These are phyloP conservation scores for Backusella tuberculispora DNA, from an alignment of 192 early-diverging fungal species.

Conservation along the genomic window DNA sequence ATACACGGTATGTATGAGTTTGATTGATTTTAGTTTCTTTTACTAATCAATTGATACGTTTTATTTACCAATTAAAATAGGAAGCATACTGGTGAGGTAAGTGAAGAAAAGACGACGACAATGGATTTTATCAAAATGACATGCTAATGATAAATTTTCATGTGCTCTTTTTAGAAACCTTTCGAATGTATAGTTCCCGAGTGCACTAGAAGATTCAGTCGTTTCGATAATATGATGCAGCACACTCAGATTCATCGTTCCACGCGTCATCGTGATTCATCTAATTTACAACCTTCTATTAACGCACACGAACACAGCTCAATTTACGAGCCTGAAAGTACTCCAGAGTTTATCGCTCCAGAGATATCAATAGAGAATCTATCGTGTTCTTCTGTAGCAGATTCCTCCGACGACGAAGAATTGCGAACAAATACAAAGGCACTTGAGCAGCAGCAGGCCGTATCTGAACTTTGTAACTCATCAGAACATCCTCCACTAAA, in stretches of 20 bases:
- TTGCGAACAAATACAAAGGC: not conserved
- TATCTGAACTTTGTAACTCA: not conserved
- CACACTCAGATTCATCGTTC: slow-evolving; percentile 69
- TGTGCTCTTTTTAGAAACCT: slow-evolving; percentile 56
- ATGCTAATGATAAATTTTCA: not conserved
- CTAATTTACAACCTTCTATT: slow-evolving; percentile 8
- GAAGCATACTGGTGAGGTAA: slow-evolving; percentile 42
- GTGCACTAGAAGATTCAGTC: slow-evolving; percentile 70
- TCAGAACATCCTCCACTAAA: not conserved
- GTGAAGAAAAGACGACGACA: not conserved
- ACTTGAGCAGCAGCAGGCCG: not conserved
- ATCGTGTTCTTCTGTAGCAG: not conserved
- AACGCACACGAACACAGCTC: not conserved
- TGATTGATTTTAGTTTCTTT: not conserved
- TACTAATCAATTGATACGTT: not conserved
- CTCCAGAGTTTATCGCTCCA: not conserved
- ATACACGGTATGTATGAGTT: slow-evolving; percentile 39
- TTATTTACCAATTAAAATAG: not conserved
- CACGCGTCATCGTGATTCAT: slow-evolving; percentile 29
- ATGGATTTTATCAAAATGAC: not conserved
- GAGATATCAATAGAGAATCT: slow-evolving; percentile 1
- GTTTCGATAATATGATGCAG: slow-evolving; percentile 83
- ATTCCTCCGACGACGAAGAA: slow-evolving; percentile 18
- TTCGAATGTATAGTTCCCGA: slow-evolving; percentile 69
- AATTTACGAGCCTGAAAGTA: not conserved